A percentile compares a stretch with the other conserved stretches of the same genome.
These are phyloP conservation scores for Leptographium wingfieldii DNA, from an alignment of 2,329 filamentous ascomycete species.

Conservation along the genomic window DNA sequence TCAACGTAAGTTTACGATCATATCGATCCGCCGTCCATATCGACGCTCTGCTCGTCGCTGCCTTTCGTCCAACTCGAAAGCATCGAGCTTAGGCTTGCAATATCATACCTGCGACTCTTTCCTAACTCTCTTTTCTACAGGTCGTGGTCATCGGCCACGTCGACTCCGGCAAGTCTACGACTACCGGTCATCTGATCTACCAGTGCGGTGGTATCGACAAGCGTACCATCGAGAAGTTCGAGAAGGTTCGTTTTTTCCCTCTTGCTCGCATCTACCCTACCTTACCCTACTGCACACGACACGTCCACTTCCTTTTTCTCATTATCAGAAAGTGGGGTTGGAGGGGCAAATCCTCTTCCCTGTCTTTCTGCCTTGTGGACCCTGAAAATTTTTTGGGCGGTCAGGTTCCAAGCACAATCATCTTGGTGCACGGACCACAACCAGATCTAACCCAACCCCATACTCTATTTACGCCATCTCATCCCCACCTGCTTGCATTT, in stretches of 20 bases:
- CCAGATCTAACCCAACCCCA: not conserved
- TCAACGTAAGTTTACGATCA: slow-evolving; percentile 46
- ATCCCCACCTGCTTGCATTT: not conserved
- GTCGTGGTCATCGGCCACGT: slow-evolving; percentile 57
- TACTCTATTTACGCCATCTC: not conserved
- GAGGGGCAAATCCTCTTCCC: slow-evolving; percentile 11
- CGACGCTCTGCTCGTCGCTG: too few relatives aligned
- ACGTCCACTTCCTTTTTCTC: not conserved
- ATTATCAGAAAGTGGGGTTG: slow-evolving; percentile 10
- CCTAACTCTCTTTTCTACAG: not conserved
- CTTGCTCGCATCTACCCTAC: not conserved
- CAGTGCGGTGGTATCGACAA: slow-evolving; percentile 99
- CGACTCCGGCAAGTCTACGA: slow-evolving; percentile 99
- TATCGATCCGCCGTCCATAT: too few relatives aligned
- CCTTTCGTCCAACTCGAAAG: not conserved
- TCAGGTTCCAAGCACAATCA: not conserved
- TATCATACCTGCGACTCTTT: slow-evolving; percentile 6
- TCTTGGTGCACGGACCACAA: slow-evolving; percentile 7
- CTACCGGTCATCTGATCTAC: slow-evolving; percentile 96
- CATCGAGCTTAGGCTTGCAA: not conserved
- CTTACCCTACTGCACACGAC: slow-evolving; percentile 13
- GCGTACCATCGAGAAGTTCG: slow-evolving; percentile 99
- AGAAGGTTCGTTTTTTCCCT: slow-evolving; percentile 66
- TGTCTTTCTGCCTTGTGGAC: slow-evolving; percentile 11
- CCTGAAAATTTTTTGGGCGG: slow-evolving; percentile 7